Evolutionary conservation across 345 rosid species (phyloP).

Genomic region (Cochlearia excelsa): DNA sequence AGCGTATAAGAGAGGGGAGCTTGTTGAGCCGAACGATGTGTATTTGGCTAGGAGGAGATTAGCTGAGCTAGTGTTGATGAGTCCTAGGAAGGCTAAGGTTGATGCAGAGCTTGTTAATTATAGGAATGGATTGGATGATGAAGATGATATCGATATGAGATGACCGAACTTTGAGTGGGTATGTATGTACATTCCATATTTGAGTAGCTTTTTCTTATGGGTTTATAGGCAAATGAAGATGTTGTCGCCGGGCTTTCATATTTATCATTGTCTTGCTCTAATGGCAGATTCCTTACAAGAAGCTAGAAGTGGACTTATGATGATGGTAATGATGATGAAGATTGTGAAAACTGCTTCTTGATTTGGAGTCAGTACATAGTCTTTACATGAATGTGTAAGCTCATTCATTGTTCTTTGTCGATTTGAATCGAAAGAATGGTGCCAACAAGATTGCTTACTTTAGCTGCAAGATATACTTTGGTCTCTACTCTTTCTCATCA

Average conservation of each 20-base stretch:
- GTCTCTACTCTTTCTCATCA: conserved; percentile 26
- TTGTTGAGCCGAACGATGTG: conserved; percentile 72
- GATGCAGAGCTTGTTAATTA: conserved; percentile 64
- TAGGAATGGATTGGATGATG: conserved; percentile 44
- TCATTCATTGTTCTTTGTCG: too few relatives aligned
- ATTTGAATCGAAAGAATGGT: too few relatives aligned
- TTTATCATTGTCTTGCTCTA: neutral
- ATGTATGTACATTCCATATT: too few relatives aligned
- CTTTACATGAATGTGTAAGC: too few relatives aligned
- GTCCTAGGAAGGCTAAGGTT: conserved; percentile 66
- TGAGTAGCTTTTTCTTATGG: neutral
- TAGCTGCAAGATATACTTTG: conserved; percentile 37
- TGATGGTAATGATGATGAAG: conserved; percentile 2
- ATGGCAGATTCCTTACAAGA: neutral
- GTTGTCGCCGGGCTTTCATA: conserved; percentile 12
- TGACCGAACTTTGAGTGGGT: neutral
- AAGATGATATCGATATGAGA: conserved; percentile 41
- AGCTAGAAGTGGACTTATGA: conserved; percentile 14
- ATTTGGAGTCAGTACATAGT: too few relatives aligned
- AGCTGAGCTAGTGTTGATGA: conserved; percentile 69
- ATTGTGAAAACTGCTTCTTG: neutral
- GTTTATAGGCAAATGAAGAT: conserved; percentile 5
- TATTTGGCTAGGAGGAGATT: conserved; percentile 81
- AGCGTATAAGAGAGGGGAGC: conserved; percentile 72
- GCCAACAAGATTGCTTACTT: conserved; percentile 10